Base-by-base conservation (phyloP, 768 basidiomycete genomes). In the Lyophyllum semitale region DNA sequence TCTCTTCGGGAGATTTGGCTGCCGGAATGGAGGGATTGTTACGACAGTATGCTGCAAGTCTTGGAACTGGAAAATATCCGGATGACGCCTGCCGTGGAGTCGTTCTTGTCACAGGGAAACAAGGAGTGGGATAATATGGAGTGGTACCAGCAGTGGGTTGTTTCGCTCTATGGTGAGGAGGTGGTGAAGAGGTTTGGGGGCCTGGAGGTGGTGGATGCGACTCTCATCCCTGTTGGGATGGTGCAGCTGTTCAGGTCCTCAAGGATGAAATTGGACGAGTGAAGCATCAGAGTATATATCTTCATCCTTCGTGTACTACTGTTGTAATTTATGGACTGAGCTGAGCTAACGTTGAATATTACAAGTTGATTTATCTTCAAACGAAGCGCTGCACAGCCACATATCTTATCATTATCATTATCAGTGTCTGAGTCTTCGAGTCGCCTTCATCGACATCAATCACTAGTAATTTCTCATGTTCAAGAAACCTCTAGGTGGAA, bases 401-500 rank as follows among this genome's bases (percentile, higher is more conserved):
- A 53, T 29, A 58, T 59, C 61, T 54, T 54, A 56, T 59, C 51
- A 13, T 23, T n/a, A 12, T 38, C 32, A 43, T 32, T 18, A 8
- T 33, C 8, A n/a, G n/a, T n/a, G n/a, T 18, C 3, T 12, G 35
- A 3, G 23, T 12, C 13, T 56, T 7, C 30, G 30, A 32, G 30
- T 32, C 30, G 30, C 12, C 30, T 32, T 12, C 6, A 32, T 12
- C 7, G 30, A 12, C 30, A 6, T 7, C 23, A 33, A 38, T 20
- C 47, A 30, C 47, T 50, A 15, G 3, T 12, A 35, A 4, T 7
- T 38, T 48, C 53, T 59, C 20, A 90, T 91, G 89, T 92, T 92
- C 81, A 91, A 92, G 68, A 92, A 90, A 70, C 84, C 88, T 9
- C 66, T 87, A 7, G 76, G 80, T 47, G 83, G 82, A 55, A 63